Conservation (phyloP, 2,329 filamentous ascomycete species). For the Diplodia seriata region DNA sequence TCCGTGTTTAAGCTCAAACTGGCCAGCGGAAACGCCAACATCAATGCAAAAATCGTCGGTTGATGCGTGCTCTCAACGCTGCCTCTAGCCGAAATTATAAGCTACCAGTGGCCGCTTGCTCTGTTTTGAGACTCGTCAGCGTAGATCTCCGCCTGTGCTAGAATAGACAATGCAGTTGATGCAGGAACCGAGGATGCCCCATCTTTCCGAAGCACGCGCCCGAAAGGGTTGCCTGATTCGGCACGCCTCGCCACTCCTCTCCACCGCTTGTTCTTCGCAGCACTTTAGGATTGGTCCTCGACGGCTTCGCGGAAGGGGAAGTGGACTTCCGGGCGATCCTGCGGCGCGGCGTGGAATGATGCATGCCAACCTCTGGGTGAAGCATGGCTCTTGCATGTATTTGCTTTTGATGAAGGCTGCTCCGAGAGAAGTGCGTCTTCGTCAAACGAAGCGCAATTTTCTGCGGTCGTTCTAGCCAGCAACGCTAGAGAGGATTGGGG, state of each 20-base stretch:
- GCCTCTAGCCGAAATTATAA: background rate
- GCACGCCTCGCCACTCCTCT: background rate
- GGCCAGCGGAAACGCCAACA: background rate
- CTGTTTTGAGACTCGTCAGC: background rate
- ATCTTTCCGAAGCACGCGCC: constrained; percentile 6
- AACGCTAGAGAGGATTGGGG: background rate
- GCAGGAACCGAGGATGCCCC: constrained; percentile 24
- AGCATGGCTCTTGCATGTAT: background rate
- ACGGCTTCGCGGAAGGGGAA: background rate
- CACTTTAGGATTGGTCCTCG: background rate
- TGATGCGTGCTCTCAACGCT: background rate
- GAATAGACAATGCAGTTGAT: background rate
- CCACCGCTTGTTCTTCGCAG: background rate
- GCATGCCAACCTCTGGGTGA: background rate
- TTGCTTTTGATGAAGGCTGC: background rate
- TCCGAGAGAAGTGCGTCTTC: background rate
- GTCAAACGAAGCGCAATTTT: background rate
- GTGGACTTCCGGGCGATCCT: background rate
- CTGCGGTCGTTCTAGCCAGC: too few species aligned
- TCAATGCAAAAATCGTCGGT: background rate
- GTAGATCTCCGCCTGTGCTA: constrained; percentile 13
- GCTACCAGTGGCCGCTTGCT: background rate
- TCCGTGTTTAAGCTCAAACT: background rate
- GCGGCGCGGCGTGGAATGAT: background rate
- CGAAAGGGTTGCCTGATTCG: constrained; percentile 1